Evolutionary conservation across 192 early-diverging fungal species (phyloP), one percentile per base, ranked within the genome.

Genomic region (Haplosporangium gracile): DNA sequence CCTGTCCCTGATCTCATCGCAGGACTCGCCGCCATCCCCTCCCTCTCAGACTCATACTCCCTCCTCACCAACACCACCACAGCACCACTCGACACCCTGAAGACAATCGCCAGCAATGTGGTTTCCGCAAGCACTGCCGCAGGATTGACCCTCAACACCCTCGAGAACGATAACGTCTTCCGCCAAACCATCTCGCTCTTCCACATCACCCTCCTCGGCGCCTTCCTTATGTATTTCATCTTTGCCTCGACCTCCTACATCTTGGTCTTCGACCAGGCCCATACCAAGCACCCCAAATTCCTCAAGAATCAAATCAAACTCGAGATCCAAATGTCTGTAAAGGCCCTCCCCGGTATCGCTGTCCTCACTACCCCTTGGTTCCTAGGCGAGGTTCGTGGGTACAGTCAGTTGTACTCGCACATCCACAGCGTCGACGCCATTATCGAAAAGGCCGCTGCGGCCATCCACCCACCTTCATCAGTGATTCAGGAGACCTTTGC

Each of bases 201-300:
- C 77, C 74, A 95, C 36, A 86, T 96, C 68, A 92, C 95, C 77
- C 91, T 92, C 72, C 49, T 96, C 55, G 96, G 96, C 74, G 96
- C 92, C 38, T 88, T 92, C 68, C 69, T 95, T 83, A 95, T 98
- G 78, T 99, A 99, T 88, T 94, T 98, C 72, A 69, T 85, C 76
- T 93, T 95, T 39, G 94, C 97, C 0, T 88, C 91, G 2, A 79
- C 96, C 45, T 95, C 96, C 69, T 99, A 97, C 90, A 92, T 90
- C 84, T 84, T 96, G 26, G 88, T 99, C 29, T 99, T 96, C 90
- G 97, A 99, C 84, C 93, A 96, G 78, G 92, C 93, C 40, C 93
- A 95, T n/a, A 93, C 94, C 91, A 94, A 96, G 90, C 97, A 99
- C 84, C 97, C 97, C 49, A 98, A 98, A 86, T 98, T 93, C 81